Evolutionary conservation across 805 yeast species (phyloP).

Genomic region (Ogataea corticis): DNA sequence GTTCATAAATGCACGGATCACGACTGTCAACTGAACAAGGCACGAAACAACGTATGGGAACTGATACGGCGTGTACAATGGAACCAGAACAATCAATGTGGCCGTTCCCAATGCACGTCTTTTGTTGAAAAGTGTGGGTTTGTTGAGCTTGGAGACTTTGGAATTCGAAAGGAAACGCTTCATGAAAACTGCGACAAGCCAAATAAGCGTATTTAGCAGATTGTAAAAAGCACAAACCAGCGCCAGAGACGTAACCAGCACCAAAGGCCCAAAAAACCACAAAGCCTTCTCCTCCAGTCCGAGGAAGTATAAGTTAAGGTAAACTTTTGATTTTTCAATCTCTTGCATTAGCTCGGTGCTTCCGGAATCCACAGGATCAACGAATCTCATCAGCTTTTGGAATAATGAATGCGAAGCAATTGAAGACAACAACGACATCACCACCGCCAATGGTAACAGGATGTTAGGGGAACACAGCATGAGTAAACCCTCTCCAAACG

Average conservation of each 20-base stretch:
- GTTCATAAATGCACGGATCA: slow-evolving; percentile 37
- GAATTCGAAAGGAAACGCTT: slow-evolving; percentile 9
- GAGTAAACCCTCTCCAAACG: slow-evolving; percentile 48
- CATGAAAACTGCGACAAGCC: slow-evolving; percentile 24
- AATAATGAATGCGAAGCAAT: slow-evolving; percentile 36
- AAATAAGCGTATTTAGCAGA: slow-evolving; percentile 30
- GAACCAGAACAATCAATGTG: slow-evolving; percentile 45
- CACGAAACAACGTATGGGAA: slow-evolving; percentile 66
- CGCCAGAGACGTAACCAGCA: slow-evolving; percentile 47
- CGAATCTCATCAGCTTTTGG: slow-evolving; percentile 39
- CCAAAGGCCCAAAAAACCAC: slow-evolving; percentile 60
- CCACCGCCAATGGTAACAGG: slow-evolving; percentile 27
- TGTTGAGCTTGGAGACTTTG: slow-evolving; percentile 3
- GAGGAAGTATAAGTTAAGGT: slow-evolving; percentile 58
- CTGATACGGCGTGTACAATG: slow-evolving; percentile 76
- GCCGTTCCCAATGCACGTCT: slow-evolving; percentile 37
- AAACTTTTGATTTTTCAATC: slow-evolving; percentile 36
- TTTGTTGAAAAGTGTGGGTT: slow-evolving; percentile 14
- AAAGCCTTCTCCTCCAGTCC: slow-evolving; percentile 62
- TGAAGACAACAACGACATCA: slow-evolving; percentile 41
- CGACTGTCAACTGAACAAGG: slow-evolving; percentile 56
- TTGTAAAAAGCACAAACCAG: slow-evolving; percentile 42
- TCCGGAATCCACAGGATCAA: slow-evolving; percentile 57
- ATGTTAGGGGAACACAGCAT: slow-evolving; percentile 34
- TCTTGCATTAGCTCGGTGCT: slow-evolving; percentile 45